Conservation (phyloP, 1,284 basidiomycete genomes). For the Dichomitus squalens region DNA sequence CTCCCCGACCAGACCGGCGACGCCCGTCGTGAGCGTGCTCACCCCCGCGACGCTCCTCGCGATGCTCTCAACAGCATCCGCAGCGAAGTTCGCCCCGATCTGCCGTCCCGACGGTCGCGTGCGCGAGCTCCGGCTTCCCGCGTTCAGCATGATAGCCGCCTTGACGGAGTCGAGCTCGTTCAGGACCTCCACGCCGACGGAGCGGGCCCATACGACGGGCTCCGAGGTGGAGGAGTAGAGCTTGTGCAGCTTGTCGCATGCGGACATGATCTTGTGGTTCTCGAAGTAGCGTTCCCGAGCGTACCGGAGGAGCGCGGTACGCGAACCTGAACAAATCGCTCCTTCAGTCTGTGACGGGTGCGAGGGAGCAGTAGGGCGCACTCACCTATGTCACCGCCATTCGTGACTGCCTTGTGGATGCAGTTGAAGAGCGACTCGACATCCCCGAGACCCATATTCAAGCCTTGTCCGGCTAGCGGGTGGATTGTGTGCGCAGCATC, state of each 20-base stretch:
- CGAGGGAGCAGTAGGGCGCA: conserved; percentile 9
- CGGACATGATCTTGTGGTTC: conserved; percentile 85
- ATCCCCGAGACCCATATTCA: conserved; percentile 93
- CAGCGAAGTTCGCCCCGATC: conserved; percentile 30
- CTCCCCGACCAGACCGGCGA: conserved; percentile 23
- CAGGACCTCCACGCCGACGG: conserved; percentile 85
- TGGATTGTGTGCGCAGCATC: conserved; percentile 97
- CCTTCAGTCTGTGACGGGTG: not conserved
- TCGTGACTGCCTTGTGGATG: conserved; percentile 55
- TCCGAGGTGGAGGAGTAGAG: conserved; percentile 70
- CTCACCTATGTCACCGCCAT: conserved; percentile 83
- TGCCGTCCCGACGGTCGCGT: conserved; percentile 4
- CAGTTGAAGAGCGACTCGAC: conserved; percentile 70
- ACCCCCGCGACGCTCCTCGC: conserved; percentile 24
- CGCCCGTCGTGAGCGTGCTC: conserved; percentile 21
- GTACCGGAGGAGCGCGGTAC: conserved; percentile 77
- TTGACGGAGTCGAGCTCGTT: conserved; percentile 89
- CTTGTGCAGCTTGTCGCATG: conserved; percentile 88
- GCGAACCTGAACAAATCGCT: conserved; percentile 57
- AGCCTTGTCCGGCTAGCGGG: conserved; percentile 96
- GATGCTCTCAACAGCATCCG: conserved; percentile 30
- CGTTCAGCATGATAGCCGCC: conserved; percentile 79
- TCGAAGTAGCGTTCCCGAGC: conserved; percentile 79
- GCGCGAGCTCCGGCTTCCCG: conserved; percentile 52
- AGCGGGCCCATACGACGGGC: conserved; percentile 84